These are phyloP conservation scores for Pythium monospermum DNA, from an alignment of 352 stramenopile genomes.

Conservation along the genomic window DNA sequence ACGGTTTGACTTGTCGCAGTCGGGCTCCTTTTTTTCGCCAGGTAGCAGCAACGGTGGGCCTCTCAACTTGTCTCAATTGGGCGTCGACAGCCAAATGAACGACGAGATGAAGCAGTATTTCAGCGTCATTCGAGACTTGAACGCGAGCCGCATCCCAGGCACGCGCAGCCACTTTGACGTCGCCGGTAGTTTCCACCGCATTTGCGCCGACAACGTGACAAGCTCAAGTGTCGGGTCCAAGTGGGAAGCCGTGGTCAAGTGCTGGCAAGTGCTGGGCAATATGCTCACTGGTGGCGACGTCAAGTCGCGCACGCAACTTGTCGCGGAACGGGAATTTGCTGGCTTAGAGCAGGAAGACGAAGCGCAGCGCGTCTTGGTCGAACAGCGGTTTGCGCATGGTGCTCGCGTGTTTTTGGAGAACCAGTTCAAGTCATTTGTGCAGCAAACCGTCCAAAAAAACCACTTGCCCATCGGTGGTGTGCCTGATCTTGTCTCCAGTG, in stretches of 20 bases:
- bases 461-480: slow-evolving; percentile 64
- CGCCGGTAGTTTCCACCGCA: slow-evolving; percentile 44
- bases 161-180: slow-evolving; percentile 72
- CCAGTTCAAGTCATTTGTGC: slow-evolving; percentile 72
- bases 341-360: slow-evolving; percentile 28
- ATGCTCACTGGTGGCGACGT: slow-evolving; percentile 57
- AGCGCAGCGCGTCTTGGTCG: slow-evolving; percentile 32
- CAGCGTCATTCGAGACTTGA: slow-evolving; percentile 64
- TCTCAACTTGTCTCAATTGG: slow-evolving; percentile 60
- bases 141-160: slow-evolving; percentile 57
- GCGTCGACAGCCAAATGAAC: slow-evolving; percentile 62
- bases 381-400: slow-evolving; percentile 57
- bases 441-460: slow-evolving; percentile 76
- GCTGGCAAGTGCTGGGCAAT: slow-evolving; percentile 71
- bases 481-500: slow-evolving; percentile 58
- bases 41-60: slow-evolving; percentile 8
- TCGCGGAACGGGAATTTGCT: slow-evolving; percentile 59
- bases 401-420: slow-evolving; percentile 73
- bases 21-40: slow-evolving; percentile 21
- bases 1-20: slow-evolving; percentile 42
- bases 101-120: slow-evolving; percentile 85
- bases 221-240: slow-evolving; percentile 56
- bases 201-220: slow-evolving; percentile 52
- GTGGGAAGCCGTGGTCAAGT: slow-evolving; percentile 72
- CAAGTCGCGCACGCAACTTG: slow-evolving; percentile 29